These are phyloP conservation scores for Alternaria postmessia DNA, from an alignment of 2,329 filamentous ascomycete genomes.

Conservation along the genomic window DNA sequence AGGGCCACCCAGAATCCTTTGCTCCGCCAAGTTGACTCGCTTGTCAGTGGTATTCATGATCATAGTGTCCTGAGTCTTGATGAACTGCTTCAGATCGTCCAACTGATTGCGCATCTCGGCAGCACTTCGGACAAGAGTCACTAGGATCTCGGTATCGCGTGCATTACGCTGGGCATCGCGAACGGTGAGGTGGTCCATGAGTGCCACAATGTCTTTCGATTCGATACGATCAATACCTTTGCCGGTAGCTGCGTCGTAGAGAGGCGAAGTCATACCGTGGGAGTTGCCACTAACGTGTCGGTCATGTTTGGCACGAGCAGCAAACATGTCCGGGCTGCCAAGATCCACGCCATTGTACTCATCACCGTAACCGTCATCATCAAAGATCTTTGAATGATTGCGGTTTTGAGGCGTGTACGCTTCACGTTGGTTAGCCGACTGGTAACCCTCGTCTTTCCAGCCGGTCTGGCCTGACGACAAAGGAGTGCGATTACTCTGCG, in stretches of 20 bases:
- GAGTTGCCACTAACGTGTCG: constrained; percentile 88
- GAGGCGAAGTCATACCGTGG: constrained; percentile 85
- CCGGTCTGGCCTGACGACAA: constrained; percentile 61
- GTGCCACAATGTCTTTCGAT: constrained; percentile 92
- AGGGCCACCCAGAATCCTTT: constrained; percentile 84
- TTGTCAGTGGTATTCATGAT: constrained; percentile 88
- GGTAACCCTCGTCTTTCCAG: constrained; percentile 84
- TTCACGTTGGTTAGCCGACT: constrained; percentile 73
- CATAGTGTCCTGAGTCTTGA: constrained; percentile 87
- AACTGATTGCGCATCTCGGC: constrained; percentile 98
- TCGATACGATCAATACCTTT: constrained; percentile 90
- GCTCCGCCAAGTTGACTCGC: constrained; percentile 84
- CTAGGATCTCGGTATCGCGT: constrained; percentile 93
- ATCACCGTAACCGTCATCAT: constrained; percentile 65
- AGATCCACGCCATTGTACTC: constrained; percentile 58
- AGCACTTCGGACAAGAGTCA: constrained; percentile 90
- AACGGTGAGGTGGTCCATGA: constrained; percentile 99
- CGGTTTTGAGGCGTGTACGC: constrained; percentile 55
- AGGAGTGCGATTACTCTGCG: constrained; percentile 42
- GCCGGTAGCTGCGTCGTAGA: constrained; percentile 90
- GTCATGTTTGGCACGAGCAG: constrained; percentile 56
- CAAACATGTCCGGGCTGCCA: constrained; percentile 56
- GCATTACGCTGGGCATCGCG: constrained; percentile 96
- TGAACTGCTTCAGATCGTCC: constrained; percentile 91
- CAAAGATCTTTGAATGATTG: constrained; percentile 58